Evolutionary conservation across 2,329 filamentous ascomycete species (phyloP), one percentile per base, ranked within the genome.

Genomic region (Trichophyton mentagrophytes): DNA sequence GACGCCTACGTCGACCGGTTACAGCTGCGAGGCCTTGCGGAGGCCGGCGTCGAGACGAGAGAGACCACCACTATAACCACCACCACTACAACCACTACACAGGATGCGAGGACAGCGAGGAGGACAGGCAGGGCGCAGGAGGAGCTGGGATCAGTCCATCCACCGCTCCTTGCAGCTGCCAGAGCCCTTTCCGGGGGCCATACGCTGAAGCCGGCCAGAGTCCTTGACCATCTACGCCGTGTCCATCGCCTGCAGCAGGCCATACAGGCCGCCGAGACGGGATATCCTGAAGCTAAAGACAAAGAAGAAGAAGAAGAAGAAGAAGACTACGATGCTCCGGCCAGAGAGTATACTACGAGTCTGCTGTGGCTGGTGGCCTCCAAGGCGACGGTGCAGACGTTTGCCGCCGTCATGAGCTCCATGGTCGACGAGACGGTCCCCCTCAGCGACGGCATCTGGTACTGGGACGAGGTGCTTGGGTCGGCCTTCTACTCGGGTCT

Each of bases 341-440:
- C 66, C 59, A 68, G 73, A 60, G 67, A 71, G 33, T 87, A 89
- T 68, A 86, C 90, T 70, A 80, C 82, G 58, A 89, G 96, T 68
- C 80, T 96, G 57, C 87, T 95, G 73, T 97, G 93, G 93, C 76
- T 96, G 25, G 78, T 96, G 15, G 82, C 95, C 33, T 89, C 88
- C 73, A 99, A 97, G 73, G 91, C 91, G 3, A 89, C 91, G 0
- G 84, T 91, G n/a, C 92, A 96, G 69, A 85, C 87, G 0, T 95
- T 96, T 69, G 92, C 92, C 3, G 77, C 89, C 57, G 81, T 95
- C 46, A 77, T 96, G 66, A 85, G 85, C 66, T 85, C 83, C 0
- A 80, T 97, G 2, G 75, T 96, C 9, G 87, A 92, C 60, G 87
- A 93, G 67, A 95, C 90, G 9, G 85, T 92, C 9, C 86, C 87